These are phyloP conservation scores for Biscutella laevigata DNA, from an alignment of 441 rosid genomes.

Conservation along the genomic window DNA sequence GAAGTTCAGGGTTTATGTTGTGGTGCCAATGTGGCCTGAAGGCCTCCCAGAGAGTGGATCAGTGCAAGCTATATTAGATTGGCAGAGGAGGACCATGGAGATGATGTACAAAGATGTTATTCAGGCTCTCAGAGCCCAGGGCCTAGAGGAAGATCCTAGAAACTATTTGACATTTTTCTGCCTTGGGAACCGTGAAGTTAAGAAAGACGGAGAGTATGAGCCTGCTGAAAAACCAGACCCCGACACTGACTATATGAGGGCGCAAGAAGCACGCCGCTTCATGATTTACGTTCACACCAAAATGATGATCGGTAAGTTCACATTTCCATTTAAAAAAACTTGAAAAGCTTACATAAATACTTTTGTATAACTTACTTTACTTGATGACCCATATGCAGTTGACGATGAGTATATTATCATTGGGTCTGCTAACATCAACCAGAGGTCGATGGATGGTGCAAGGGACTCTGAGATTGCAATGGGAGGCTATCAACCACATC, in stretches of 20 bases:
- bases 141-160: slow-evolving; percentile 69
- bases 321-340: background rate
- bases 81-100: slow-evolving; percentile 98
- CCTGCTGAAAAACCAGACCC: slow-evolving; percentile 80
- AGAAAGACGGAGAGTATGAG: slow-evolving; percentile 83
- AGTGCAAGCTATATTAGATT: slow-evolving; percentile 92
- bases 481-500: slow-evolving; percentile 96
- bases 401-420: slow-evolving; percentile 90
- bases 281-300: slow-evolving; percentile 96
- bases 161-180: slow-evolving; percentile 93
- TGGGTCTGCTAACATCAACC: slow-evolving; percentile 98
- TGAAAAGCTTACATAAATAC: background rate
- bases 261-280: slow-evolving; percentile 92
- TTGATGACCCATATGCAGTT: slow-evolving; percentile 42
- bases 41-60: slow-evolving; percentile 89
- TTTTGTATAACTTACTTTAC: background rate
- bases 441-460: slow-evolving; percentile 97
- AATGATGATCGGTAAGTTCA: slow-evolving; percentile 88
- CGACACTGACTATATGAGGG: slow-evolving; percentile 63
- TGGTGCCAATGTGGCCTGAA: slow-evolving; percentile 99
- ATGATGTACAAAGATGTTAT: slow-evolving; percentile 87
- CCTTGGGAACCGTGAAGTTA: slow-evolving; percentile 85
- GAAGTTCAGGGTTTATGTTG: slow-evolving; percentile 75
- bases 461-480: slow-evolving; percentile 97
- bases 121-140: slow-evolving; percentile 66